These are phyloP conservation scores for Pseudevernia furfuracea DNA, from an alignment of 495 filamentous ascomycete species.

Conservation along the genomic window DNA sequence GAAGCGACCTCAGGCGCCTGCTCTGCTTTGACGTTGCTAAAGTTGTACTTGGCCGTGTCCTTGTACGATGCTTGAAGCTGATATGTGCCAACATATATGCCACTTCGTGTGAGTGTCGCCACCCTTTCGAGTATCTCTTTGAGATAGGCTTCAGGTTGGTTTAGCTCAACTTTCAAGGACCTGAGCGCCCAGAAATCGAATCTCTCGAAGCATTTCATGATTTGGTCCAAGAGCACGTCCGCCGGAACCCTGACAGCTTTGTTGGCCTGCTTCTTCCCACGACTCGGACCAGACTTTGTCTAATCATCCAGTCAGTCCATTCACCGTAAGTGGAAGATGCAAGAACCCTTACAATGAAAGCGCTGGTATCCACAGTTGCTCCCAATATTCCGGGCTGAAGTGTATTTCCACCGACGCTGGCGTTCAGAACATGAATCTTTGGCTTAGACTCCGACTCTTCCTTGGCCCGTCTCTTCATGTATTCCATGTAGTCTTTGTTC, in stretches of 20 bases:
- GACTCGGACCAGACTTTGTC: constrained; percentile 31
- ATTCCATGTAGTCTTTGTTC: constrained; percentile 61
- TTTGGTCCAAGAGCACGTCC: constrained; percentile 73
- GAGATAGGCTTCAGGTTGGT: constrained; percentile 87
- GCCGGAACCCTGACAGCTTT: constrained; percentile 81
- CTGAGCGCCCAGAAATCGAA: constrained; percentile 89
- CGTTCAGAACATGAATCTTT: constrained; percentile 42
- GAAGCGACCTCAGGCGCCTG: constrained; percentile 38
- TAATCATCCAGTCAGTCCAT: constrained; percentile 27
- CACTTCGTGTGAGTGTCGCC: constrained; percentile 69
- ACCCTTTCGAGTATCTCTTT: constrained; percentile 76
- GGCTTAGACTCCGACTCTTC: constrained; percentile 57
- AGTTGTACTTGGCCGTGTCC: constrained; percentile 42
- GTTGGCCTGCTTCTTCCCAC: constrained; percentile 51
- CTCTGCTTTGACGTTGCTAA: constrained; percentile 41
- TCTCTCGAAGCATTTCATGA: constrained; percentile 71
- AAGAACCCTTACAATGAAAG: constrained; percentile 49
- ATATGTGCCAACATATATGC: constrained; percentile 77
- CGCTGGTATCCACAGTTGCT: constrained; percentile 40
- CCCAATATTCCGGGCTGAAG: constrained; percentile 38
- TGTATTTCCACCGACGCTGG: constrained; percentile 20
- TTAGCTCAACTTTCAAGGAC: constrained; percentile 58
- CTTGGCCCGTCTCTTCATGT: constrained; percentile 53
- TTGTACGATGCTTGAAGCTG: constrained; percentile 52
- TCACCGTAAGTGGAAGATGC: constrained; percentile 2